phyloP scores from a whole-genome alignment of 768 basidiomycete genomes.

The Boletales sp. region DNA sequence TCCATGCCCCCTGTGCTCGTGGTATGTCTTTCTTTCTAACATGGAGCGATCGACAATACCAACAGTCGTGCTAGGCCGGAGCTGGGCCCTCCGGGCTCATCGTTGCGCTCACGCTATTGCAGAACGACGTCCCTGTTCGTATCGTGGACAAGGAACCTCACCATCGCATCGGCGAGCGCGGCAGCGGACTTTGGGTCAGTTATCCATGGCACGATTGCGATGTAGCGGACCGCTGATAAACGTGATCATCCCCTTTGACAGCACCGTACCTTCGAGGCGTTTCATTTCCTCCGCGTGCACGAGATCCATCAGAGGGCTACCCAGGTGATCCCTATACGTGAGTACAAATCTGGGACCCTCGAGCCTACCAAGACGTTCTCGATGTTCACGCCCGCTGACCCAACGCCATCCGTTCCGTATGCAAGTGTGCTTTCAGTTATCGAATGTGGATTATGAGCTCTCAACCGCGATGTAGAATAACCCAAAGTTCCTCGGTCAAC shows the following conservation, averaged over 20 bases:
- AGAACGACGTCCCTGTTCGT: constrained; percentile 47
- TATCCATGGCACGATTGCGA: neutral
- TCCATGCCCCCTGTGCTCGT: constrained; percentile 19
- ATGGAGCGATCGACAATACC: too few species aligned
- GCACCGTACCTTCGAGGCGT: constrained; percentile 41
- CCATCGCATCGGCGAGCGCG: constrained; percentile 37
- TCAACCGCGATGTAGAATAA: constrained; percentile 7
- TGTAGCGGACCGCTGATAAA: too few species aligned
- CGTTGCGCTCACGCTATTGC: constrained; percentile 33
- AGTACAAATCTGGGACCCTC: constrained; percentile 30
- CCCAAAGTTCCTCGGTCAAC: constrained; percentile 20
- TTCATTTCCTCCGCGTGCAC: constrained; percentile 37
- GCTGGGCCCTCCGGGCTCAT: constrained; percentile 30
- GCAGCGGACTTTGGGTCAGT: constrained; percentile 37
- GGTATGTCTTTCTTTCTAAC: constrained; percentile 1
- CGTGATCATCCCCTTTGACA: neutral
- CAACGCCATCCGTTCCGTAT: constrained; percentile 27
- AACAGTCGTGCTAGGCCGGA: constrained; percentile 15
- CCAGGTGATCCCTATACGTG: constrained; percentile 25
- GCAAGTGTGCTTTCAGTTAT: constrained; percentile 7
- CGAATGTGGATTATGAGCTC: neutral
- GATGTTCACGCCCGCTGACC: constrained; percentile 4
- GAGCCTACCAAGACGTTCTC: constrained; percentile 11
- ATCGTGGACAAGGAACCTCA: constrained; percentile 46
- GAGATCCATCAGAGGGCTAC: constrained; percentile 35